These are phyloP conservation scores for Tuber brumale DNA, from an alignment of 495 filamentous ascomycete species.

Conservation along the genomic window DNA sequence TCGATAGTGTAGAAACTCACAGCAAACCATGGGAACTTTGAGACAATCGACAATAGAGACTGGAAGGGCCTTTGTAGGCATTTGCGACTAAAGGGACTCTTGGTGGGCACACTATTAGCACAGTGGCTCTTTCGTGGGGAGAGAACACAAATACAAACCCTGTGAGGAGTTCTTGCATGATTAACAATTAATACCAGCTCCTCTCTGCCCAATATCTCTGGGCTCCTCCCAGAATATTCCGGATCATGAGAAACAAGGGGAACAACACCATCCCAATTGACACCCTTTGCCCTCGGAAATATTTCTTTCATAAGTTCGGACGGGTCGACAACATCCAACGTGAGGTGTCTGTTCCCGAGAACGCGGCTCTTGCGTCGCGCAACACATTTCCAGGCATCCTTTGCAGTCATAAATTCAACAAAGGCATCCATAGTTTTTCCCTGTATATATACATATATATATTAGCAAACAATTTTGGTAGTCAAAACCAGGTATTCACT, in stretches of 20 bases:
- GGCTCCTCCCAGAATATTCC: conserved; percentile 22
- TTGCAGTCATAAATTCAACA: conserved; percentile 40
- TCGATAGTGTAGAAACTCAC: conserved; percentile 39
- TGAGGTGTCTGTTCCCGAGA: conserved; percentile 40
- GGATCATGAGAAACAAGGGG: conserved; percentile 29
- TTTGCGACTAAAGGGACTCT: conserved; percentile 42
- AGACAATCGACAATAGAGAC: conserved; percentile 41
- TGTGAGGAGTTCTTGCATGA: conserved; percentile 42
- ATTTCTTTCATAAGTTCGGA: conserved; percentile 43
- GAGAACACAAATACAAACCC: conserved; percentile 27
- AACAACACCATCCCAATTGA: conserved; percentile 41
- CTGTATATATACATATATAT: conserved; percentile 9
- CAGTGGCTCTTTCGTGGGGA: background rate
- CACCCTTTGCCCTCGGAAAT: conserved; percentile 41
- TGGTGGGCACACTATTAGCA: conserved; percentile 16
- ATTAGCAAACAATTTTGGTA: conserved; percentile 5
- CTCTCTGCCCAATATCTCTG: conserved; percentile 38
- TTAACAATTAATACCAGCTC: conserved; percentile 41
- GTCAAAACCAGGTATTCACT: conserved; percentile 8
- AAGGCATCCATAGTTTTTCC: conserved; percentile 43
- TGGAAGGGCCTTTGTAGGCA: conserved; percentile 42
- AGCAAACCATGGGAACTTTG: conserved; percentile 42
- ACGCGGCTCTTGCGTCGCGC: conserved; percentile 40
- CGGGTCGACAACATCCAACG: conserved; percentile 40
- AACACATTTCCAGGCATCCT: conserved; percentile 43